phyloP scores from a whole-genome alignment of 805 yeast species.

The Cyberlindnera nakhonratchasimensis region DNA sequence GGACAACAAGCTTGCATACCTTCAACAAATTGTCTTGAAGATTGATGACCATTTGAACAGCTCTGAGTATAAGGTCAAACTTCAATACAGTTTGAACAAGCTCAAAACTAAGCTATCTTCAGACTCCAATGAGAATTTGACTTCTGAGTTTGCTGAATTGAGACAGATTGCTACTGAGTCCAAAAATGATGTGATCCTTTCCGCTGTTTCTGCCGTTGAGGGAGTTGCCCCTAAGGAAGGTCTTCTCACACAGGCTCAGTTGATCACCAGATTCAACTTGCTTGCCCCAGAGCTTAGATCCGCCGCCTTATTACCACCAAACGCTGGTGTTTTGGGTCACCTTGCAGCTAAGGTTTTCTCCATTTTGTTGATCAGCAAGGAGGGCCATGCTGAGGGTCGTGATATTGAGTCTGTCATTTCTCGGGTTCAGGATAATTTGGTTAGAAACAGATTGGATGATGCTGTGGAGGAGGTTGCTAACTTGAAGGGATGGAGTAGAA shows the following conservation, averaged over 20 bases:
- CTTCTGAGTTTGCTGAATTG: conserved; percentile 21
- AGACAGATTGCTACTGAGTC: conserved; percentile 37
- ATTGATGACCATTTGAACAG: conserved; percentile 36
- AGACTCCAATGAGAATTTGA: conserved; percentile 36
- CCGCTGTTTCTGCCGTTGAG: conserved; percentile 48
- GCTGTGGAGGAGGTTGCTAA: conserved; percentile 92
- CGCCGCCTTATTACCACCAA: conserved; percentile 86
- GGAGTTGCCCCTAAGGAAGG: conserved; percentile 44
- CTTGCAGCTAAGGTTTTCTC: conserved; percentile 76
- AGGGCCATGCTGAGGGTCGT: conserved; percentile 74
- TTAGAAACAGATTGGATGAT: conserved; percentile 71
- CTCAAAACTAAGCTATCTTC: conserved; percentile 39
- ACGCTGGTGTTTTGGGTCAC: conserved; percentile 94
- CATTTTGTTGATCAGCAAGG: conserved; percentile 67
- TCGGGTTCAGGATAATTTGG: conserved; percentile 72
- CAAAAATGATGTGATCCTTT: conserved; percentile 44
- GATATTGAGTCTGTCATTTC: conserved; percentile 90
- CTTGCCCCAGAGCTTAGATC: conserved; percentile 84
- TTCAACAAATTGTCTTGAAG: conserved; percentile 50
- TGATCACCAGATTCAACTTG: conserved; percentile 43
- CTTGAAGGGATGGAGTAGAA: conserved; percentile 90
- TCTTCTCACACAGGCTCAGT: conserved; percentile 43
- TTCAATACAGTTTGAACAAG: conserved; percentile 43
- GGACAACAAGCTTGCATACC: conserved; percentile 46
- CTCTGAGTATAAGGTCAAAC: conserved; percentile 37